phyloP scores from a whole-genome alignment of 2,329 filamentous ascomycete species.

The Trichoderma afroharzianum region DNA sequence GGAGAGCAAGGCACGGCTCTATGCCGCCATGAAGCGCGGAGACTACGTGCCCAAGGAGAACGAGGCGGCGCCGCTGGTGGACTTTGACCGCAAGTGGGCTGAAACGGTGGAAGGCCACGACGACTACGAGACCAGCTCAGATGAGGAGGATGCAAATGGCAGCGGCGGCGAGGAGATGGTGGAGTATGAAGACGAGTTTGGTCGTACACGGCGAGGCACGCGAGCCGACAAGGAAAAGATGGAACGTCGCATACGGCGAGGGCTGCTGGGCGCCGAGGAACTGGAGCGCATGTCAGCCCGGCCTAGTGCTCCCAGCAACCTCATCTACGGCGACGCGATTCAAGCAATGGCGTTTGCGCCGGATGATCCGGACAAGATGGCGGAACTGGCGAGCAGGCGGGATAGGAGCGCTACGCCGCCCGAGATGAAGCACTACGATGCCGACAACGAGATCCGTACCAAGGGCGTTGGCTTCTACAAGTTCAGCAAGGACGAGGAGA shows the following conservation, averaged over 20 bases:
- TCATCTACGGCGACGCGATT: slow-evolving; percentile 84
- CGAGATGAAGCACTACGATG: slow-evolving; percentile 79
- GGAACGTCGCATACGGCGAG: slow-evolving; percentile 50
- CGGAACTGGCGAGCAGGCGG: slow-evolving; percentile 69
- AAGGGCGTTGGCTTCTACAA: slow-evolving; percentile 91
- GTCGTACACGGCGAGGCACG: slow-evolving; percentile 72
- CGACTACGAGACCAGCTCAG: slow-evolving; percentile 53
- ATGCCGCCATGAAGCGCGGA: slow-evolving; percentile 87
- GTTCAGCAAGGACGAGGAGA: slow-evolving; percentile 73
- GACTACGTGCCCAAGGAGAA: slow-evolving; percentile 69
- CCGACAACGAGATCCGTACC: slow-evolving; percentile 73
- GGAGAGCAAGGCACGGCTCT: slow-evolving; percentile 85
- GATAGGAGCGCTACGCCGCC: slow-evolving; percentile 80
- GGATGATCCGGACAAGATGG: slow-evolving; percentile 70
- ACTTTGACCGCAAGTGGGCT: slow-evolving; percentile 96
- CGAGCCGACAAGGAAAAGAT: slow-evolving; percentile 63
- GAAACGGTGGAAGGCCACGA: slow-evolving; percentile 58
- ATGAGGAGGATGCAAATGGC: slow-evolving; percentile 40
- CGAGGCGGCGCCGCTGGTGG: slow-evolving; percentile 67
- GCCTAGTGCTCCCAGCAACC: slow-evolving; percentile 59
- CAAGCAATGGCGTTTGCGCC: slow-evolving; percentile 81
- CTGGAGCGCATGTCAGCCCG: slow-evolving; percentile 67
- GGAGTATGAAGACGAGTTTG: slow-evolving; percentile 90
- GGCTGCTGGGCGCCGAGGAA: slow-evolving; percentile 54
- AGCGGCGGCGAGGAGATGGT: slow-evolving; percentile 57